Evolutionary conservation across 2,329 filamentous ascomycete species (phyloP).

Genomic region (Fusarium nanum): DNA sequence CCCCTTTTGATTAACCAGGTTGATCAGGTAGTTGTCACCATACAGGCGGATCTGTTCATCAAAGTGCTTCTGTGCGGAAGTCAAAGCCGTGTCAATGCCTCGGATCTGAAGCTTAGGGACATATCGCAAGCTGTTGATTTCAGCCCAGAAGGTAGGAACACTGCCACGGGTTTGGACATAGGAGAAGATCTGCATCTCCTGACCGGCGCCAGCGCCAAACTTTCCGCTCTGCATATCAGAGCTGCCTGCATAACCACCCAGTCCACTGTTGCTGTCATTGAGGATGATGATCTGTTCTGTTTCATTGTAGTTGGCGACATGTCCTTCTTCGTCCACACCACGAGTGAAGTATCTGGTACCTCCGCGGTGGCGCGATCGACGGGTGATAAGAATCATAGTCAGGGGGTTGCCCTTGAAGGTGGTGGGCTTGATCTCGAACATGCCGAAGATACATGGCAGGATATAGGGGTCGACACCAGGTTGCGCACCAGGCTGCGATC

Average conservation of each 20-base stretch:
- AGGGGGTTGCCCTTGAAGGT: conserved; percentile 85
- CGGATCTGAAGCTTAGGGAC: conserved; percentile 90
- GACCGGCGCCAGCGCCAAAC: conserved; percentile 66
- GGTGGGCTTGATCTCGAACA: conserved; percentile 90
- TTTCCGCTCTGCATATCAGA: conserved; percentile 80
- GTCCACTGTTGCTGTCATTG: conserved; percentile 80
- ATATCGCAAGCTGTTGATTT: conserved; percentile 93
- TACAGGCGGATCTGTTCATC: conserved; percentile 93
- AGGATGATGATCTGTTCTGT: conserved; percentile 93
- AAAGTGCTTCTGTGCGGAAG: conserved; percentile 88
- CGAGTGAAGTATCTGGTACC: conserved; percentile 96
- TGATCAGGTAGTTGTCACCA: conserved; percentile 96
- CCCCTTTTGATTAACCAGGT: conserved; percentile 96
- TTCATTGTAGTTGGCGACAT: conserved; percentile 99
- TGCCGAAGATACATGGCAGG: conserved; percentile 94
- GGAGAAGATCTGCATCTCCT: conserved; percentile 88
- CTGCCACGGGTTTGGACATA: conserved; percentile 98
- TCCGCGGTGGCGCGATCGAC: conserved; percentile 86
- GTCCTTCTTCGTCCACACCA: conserved; percentile 90
- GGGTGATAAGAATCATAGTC: conserved; percentile 87
- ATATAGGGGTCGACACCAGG: conserved; percentile 89
- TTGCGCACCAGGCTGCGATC: conserved; percentile 76
- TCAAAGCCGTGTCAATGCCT: conserved; percentile 80
- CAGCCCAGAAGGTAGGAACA: conserved; percentile 95
- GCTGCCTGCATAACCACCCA: conserved; percentile 84